Percentiles rank a stretch among this genome's conserved stretches.
Conservation (phyloP, 1,284 basidiomycete genomes). For the Tremellales sp. region DNA sequence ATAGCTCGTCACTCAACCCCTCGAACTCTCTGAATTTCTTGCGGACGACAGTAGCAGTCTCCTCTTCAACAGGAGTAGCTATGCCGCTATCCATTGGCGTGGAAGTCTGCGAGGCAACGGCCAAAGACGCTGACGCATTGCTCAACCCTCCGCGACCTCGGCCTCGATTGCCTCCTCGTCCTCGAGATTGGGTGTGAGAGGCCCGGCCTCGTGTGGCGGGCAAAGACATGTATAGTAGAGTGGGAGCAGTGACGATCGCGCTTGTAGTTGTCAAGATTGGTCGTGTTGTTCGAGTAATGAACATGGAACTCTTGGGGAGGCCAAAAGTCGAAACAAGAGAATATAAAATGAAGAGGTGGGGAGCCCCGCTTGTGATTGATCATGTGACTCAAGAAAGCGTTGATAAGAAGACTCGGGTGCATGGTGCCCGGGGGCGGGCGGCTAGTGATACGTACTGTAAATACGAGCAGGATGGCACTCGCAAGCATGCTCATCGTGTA, state of each 20-base stretch:
- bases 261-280: no score
- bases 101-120: neutral
- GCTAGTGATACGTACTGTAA: no score
- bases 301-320: no score
- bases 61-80: conserved; percentile 8
- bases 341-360: no score
- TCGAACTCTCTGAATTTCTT: conserved; percentile 23
- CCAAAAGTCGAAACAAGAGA: no score
- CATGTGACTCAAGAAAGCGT: no score
- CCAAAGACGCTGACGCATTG: neutral
- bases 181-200: neutral
- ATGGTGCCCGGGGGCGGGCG: no score
- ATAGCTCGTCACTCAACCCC: conserved; percentile 20
- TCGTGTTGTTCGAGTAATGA: no score
- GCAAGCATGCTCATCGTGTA: no score
- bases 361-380: no score
- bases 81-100: conserved; percentile 6
- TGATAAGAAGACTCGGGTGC: no score
- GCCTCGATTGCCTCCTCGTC: conserved; percentile 1
- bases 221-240: neutral
- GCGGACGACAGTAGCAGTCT: neutral
- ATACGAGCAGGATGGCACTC: no score
- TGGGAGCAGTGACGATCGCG: neutral
- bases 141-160: neutral
- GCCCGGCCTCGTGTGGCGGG: neutral